These are phyloP conservation scores for Trichoderma erinaceum DNA, from an alignment of 495 filamentous ascomycete species.

Conservation along the genomic window DNA sequence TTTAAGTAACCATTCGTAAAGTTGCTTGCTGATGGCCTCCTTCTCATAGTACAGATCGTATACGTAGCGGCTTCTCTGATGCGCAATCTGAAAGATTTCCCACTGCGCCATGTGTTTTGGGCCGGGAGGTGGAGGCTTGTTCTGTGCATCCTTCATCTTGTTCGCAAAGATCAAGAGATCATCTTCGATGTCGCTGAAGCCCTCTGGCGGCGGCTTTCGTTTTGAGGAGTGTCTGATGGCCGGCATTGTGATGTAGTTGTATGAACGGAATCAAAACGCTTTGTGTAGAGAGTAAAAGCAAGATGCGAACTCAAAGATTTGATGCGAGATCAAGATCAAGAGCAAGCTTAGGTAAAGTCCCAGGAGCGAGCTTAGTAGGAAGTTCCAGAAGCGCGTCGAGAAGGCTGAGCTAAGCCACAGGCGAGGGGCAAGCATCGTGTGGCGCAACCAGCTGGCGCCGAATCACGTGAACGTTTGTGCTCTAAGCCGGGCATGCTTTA, in stretches of 20 bases:
- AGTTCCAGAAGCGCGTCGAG: conserved; percentile 13
- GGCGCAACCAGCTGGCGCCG: conserved; percentile 1
- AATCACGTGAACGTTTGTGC: background rate
- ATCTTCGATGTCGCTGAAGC: conserved; percentile 95
- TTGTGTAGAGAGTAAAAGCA: background rate
- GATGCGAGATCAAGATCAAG: background rate
- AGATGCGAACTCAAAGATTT: background rate
- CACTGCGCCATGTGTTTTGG: conserved; percentile 80
- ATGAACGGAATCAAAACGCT: no score
- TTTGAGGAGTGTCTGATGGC: conserved; percentile 69
- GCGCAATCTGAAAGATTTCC: conserved; percentile 96
- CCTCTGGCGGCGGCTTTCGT: conserved; percentile 87
- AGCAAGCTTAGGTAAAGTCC: conserved; percentile 2
- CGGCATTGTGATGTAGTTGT: conserved; percentile 56
- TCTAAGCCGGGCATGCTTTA: background rate
- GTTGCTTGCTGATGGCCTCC: conserved; percentile 80
- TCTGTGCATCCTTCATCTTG: conserved; percentile 98
- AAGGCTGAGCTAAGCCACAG: conserved; percentile 11
- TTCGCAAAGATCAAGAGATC: conserved; percentile 92
- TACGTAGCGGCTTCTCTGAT: conserved; percentile 89
- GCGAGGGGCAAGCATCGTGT: conserved; percentile 11
- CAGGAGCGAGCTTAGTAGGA: background rate
- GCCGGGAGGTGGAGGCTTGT: conserved; percentile 49
- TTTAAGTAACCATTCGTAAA: conserved; percentile 97
- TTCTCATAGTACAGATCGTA: conserved; percentile 98